Conservation (phyloP, 2,329 filamentous ascomycete species). For the Didymellaceae sp. region DNA sequence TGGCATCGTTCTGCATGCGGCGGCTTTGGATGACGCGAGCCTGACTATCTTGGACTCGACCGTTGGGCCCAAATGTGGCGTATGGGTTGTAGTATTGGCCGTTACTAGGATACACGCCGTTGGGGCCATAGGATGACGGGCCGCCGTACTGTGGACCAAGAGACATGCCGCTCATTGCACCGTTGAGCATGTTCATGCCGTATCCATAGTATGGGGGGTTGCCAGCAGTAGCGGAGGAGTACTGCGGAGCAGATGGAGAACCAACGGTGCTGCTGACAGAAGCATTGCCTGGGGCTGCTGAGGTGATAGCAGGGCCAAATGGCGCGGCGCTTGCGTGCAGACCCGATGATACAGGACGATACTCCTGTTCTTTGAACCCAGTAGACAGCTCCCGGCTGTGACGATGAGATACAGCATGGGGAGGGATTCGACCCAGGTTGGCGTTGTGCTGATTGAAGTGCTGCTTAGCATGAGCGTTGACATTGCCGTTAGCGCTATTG, state of each 20-base stretch:
- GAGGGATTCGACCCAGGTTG: constrained; percentile 79
- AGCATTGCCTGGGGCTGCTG: constrained; percentile 30
- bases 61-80: constrained; percentile 48
- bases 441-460: constrained; percentile 76
- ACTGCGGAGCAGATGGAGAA: constrained; percentile 44
- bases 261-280: constrained; percentile 30
- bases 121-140: constrained; percentile 30
- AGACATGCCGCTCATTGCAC: constrained; percentile 71
- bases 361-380: constrained; percentile 54
- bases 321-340: constrained; percentile 81
- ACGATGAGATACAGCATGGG: constrained; percentile 68
- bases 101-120: constrained; percentile 32
- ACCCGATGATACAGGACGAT: constrained; percentile 70
- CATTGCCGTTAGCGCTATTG: constrained; percentile 30
- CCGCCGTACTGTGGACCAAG: constrained; percentile 48
- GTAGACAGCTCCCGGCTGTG: constrained; percentile 75
- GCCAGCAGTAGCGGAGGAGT: constrained; percentile 29
- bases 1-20: constrained; percentile 71
- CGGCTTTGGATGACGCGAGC: constrained; percentile 77
- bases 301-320: constrained; percentile 71
- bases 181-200: constrained; percentile 67
- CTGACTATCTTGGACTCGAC: constrained; percentile 74
- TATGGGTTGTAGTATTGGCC: constrained; percentile 39
- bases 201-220: constrained; percentile 58
- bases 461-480: constrained; percentile 63